A percentile compares a stretch with the other conserved stretches of the same genome.
Evolutionary conservation across 306 rosid genomes (phyloP).

Genomic region (Prunus fruticosa): DNA sequence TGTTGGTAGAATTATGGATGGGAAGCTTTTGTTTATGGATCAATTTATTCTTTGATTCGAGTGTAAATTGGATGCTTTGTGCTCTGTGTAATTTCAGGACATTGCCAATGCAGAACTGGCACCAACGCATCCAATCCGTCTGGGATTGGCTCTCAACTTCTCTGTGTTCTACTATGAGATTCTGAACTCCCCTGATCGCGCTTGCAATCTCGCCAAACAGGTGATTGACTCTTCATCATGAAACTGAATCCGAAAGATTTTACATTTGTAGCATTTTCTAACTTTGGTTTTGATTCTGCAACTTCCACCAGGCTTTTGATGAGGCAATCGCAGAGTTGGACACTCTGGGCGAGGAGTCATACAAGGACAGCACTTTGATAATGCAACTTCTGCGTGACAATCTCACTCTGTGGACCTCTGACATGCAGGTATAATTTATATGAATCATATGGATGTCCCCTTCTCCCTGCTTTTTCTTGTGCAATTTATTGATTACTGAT

Average conservation of each 20-base stretch:
- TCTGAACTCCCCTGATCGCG: constrained; percentile 97
- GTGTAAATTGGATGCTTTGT: not conserved
- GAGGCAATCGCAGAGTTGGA: constrained; percentile 99
- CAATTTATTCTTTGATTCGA: not conserved
- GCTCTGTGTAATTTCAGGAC: constrained; percentile 47
- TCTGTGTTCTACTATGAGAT: constrained; percentile 96
- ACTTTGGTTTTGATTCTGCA: not conserved
- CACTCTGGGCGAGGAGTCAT: constrained; percentile 94
- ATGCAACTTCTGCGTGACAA: constrained; percentile 99
- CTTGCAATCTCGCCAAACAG: constrained; percentile 98
- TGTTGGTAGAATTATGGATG: constrained; percentile 6
- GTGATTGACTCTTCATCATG: constrained; percentile 21
- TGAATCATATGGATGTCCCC: not conserved
- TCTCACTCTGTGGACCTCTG: constrained; percentile 98
- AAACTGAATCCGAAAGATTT: not conserved
- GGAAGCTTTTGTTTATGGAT: no score
- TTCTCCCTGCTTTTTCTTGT: not conserved
- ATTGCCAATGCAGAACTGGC: constrained; percentile 87
- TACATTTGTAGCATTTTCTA: not conserved
- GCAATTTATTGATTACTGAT: not conserved
- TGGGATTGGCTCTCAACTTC: constrained; percentile 94
- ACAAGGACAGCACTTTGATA: constrained; percentile 99
- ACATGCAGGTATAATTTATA: constrained; percentile 75
- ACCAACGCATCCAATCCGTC: constrained; percentile 97
- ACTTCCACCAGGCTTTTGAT: constrained; percentile 71